These are phyloP conservation scores for Salix brachista DNA, from an alignment of 345 rosid species.

Conservation along the genomic window DNA sequence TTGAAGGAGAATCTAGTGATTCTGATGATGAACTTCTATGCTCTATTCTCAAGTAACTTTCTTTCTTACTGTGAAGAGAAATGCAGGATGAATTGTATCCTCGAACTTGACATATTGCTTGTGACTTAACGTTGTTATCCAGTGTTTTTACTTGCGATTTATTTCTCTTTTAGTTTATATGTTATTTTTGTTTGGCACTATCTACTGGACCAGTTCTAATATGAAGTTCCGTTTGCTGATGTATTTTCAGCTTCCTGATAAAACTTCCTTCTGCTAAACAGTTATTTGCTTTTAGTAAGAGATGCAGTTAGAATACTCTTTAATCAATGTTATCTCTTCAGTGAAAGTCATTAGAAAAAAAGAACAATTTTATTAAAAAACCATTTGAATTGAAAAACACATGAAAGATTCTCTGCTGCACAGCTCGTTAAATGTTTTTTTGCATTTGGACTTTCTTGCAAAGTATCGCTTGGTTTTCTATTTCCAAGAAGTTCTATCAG, in stretches of 20 bases:
- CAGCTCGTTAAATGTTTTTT: neutral
- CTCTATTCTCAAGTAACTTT: conserved; percentile 38
- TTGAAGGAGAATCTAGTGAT: conserved; percentile 22
- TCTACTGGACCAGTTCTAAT: neutral
- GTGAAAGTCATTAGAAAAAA: no score
- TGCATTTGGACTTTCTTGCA: neutral
- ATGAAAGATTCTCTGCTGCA: neutral
- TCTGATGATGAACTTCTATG: conserved; percentile 42
- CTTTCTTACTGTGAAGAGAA: neutral
- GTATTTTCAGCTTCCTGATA: neutral
- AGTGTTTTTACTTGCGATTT: neutral
- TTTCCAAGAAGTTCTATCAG: no score
- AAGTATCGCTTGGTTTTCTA: neutral
- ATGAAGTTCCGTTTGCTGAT: neutral
- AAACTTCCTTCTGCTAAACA: neutral
- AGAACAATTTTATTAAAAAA: neutral
- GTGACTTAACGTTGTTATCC: neutral
- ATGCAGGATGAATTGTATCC: neutral
- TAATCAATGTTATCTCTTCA: no score
- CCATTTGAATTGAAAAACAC: neutral
- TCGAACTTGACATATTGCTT: neutral
- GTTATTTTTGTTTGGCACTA: neutral
- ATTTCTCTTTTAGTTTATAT: neutral
- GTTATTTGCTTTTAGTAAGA: neutral
- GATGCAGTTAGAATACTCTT: neutral